Conservation (phyloP, 176 grass and related monocot species). For the Avena eriantha region DNA sequence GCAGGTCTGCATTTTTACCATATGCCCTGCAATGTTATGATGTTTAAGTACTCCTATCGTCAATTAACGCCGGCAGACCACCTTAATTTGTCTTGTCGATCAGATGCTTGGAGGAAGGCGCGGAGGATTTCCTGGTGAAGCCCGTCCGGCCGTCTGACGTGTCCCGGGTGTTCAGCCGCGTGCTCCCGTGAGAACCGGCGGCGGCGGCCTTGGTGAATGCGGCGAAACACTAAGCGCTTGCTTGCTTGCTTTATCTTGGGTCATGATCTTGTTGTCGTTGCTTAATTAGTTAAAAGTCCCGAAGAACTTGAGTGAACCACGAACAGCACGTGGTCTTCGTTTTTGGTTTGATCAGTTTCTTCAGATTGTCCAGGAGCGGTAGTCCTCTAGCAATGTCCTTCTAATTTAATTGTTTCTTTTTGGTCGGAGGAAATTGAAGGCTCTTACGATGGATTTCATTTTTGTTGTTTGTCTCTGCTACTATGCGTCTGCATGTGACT, state of each 20-base stretch:
- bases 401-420: not conserved
- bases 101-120: slow-evolving; percentile 90
- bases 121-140: slow-evolving; percentile 91
- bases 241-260: not conserved
- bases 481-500: no score
- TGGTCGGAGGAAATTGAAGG: no score
- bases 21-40: not conserved
- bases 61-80: not conserved
- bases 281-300: not conserved
- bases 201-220: not conserved
- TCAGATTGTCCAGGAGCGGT: not conserved
- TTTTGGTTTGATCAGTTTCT: not conserved
- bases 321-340: not conserved
- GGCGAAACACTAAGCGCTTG: not conserved
- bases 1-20: slow-evolving; percentile 35
- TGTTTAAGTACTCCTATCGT: not conserved
- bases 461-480: no score
- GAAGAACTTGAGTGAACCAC: not conserved
- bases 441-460: no score
- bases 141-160: slow-evolving; percentile 72
- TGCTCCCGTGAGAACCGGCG: slow-evolving; percentile 43
- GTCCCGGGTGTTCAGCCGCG: slow-evolving; percentile 61
- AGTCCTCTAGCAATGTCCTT: not conserved
- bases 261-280: not conserved
- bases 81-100: not conserved